phyloP scores from a whole-genome alignment of 176 grass and related monocot genomes.

The Musa troglodytarum region DNA sequence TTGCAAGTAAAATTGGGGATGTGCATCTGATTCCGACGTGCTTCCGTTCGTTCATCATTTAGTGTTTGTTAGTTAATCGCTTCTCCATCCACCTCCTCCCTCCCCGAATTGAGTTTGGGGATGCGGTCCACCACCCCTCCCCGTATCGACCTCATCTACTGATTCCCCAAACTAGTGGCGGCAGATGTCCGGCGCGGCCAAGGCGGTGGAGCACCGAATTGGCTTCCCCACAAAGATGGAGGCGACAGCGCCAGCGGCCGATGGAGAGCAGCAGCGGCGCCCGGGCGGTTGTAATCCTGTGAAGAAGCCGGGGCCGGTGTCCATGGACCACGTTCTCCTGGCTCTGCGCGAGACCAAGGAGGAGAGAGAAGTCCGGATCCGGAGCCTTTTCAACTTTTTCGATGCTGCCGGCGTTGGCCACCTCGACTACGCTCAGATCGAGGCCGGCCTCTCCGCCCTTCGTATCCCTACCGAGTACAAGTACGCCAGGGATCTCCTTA shows the following conservation, averaged over 20 bases:
- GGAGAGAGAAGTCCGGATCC: conserved; percentile 63
- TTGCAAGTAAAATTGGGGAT: no score
- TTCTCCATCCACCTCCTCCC: no score
- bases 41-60: no score
- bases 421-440: conserved; percentile 64
- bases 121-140: no score
- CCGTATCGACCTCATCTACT: no score
- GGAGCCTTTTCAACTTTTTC: conserved; percentile 67
- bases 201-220: not conserved
- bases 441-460: conserved; percentile 42
- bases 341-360: conserved; percentile 64
- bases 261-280: not conserved
- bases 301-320: conserved; percentile 45
- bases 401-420: conserved; percentile 41
- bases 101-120: no score
- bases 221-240: not conserved
- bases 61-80: no score
- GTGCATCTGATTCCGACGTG: no score
- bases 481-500: conserved; percentile 67
- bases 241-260: not conserved
- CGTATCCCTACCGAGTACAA: conserved; percentile 48
- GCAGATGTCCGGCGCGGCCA: not conserved
- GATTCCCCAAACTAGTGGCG: no score
- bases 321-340: conserved; percentile 62
- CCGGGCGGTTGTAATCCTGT: conserved; percentile 33